phyloP scores from a whole-genome alignment of 805 yeast species.

The Lipomyces mesembrius region DNA sequence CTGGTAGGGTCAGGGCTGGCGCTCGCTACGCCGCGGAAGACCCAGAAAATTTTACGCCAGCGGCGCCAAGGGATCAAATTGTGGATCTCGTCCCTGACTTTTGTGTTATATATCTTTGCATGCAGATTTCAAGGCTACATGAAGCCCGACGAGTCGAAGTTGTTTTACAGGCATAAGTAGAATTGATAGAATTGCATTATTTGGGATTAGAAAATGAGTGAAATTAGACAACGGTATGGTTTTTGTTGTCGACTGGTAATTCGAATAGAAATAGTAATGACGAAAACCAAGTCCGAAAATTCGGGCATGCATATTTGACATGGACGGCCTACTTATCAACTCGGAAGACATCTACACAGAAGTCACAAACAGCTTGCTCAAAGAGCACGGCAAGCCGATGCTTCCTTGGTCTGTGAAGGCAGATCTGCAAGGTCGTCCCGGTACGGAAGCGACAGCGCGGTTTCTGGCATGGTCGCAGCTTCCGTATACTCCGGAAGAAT shows the following conservation, averaged over 20 bases:
- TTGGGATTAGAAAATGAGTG: background rate
- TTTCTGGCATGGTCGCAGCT: slow-evolving; percentile 71
- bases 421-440: slow-evolving; percentile 89
- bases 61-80: background rate
- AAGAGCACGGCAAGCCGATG: slow-evolving; percentile 73
- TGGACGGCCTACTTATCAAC: slow-evolving; percentile 94
- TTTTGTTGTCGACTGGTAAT: background rate
- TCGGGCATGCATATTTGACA: slow-evolving; percentile 52
- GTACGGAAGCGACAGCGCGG: slow-evolving; percentile 54
- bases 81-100: background rate
- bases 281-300: slow-evolving; percentile 7
- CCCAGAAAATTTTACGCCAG: too few species aligned
- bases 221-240: background rate
- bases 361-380: slow-evolving; percentile 68
- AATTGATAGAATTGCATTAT: background rate
- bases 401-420: slow-evolving; percentile 90
- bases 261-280: background rate
- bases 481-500: slow-evolving; percentile 69
- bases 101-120: background rate
- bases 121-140: background rate
- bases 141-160: background rate
- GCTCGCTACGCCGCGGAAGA: too few species aligned
- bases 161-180: background rate
- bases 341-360: slow-evolving; percentile 91
- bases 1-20: too few species aligned